Conservation (phyloP, 176 grass and related monocot species). For the Aegilops longissima region DNA sequence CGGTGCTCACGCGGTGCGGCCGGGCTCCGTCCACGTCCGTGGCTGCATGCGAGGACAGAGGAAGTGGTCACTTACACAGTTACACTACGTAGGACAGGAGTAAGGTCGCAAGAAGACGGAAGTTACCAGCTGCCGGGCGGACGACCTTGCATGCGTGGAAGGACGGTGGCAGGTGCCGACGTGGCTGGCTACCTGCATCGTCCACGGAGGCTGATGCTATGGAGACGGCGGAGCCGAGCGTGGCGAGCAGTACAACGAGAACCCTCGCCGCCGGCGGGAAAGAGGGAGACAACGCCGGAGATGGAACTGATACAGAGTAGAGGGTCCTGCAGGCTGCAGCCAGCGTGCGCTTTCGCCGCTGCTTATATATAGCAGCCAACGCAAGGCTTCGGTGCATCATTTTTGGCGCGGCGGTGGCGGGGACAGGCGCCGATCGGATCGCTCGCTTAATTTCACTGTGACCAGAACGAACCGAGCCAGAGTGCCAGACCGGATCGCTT, state of each 20-base stretch:
- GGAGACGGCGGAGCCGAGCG: background rate
- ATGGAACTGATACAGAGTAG: no score
- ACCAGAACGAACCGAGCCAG: no score
- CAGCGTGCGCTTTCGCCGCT: no score
- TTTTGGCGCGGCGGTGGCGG: no score
- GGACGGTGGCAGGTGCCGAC: background rate
- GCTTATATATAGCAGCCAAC: no score
- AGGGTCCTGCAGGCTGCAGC: no score
- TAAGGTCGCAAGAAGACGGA: no score
- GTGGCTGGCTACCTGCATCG: conserved; percentile 9
- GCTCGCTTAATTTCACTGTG: no score
- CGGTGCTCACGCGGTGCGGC: conserved; percentile 17
- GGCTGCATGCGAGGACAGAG: background rate
- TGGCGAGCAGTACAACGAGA: background rate
- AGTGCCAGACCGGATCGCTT: no score
- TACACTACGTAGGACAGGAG: background rate
- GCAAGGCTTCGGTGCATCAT: no score
- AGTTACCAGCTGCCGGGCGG: conserved; percentile 35
- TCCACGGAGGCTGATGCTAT: background rate
- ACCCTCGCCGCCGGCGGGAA: background rate
- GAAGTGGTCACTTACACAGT: background rate
- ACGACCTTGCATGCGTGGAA: conserved; percentile 33
- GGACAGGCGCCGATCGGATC: no score
- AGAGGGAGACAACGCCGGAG: background rate
- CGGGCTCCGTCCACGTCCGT: background rate